Evolutionary conservation across 2,329 filamentous ascomycete genomes (phyloP), one percentile per base, ranked within the genome.

Genomic region (Phyllosticta citribraziliensis): DNA sequence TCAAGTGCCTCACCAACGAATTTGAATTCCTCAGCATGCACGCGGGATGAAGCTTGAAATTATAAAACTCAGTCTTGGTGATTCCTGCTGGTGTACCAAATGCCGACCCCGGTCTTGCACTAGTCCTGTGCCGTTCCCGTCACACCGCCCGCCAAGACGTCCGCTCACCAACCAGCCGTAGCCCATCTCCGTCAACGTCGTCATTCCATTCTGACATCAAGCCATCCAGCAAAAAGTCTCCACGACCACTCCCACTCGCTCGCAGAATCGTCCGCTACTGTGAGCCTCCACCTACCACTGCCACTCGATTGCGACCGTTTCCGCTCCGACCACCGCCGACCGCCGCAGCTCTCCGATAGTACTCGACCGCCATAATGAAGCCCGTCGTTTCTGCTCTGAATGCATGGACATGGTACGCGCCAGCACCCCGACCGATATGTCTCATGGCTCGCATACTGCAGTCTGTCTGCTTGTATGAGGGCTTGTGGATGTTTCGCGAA

Each of bases 381-480:
- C 92, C 93, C 68, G 81, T 97, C 73, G 89, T 97, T 69, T 88
- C 90, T 72, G 87, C 91, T 67, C 84, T 92, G 79, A 92, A 96
- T 79, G 93, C 92, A 71, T 97, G 92, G 91, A 90, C 87, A 80
- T 96, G 92, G 92, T 97, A 80, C 72, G 85, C 53, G n/a, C 47
- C 25, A 11, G 30, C 51, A 75, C 27, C 33, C 88, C 30, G 19
- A 30, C 27, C 27, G 27, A 30, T 30, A 6, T 4, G 3, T 30
- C 27, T 30, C 35, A 1, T 8, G n/a, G 27, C 25, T 10, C 20
- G 5, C 51, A 52, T 11, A 52, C 19, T 14, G 11, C 51, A 40
- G 33, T 40, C 33, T 55, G 35, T 53, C 55, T 50, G 5, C 52
- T 52, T 53, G 17, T 9, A 52, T 12, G 53, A 55, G 25, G 3